Base-by-base conservation (phyloP, 345 rosid genomes). In the Iberis pinnata region DNA sequence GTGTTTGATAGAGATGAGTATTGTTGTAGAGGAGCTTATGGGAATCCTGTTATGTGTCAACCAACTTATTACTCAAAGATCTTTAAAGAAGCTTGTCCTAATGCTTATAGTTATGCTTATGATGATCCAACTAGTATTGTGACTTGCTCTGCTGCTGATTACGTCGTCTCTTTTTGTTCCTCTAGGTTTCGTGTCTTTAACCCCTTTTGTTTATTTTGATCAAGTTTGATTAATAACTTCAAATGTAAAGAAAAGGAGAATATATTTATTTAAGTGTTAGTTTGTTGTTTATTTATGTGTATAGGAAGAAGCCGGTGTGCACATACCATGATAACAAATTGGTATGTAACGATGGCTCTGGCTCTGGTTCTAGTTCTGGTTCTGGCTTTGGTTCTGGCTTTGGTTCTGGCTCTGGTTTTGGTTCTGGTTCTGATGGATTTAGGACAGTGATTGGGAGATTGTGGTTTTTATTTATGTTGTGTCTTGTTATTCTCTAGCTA, bases 1-100 rank as follows among this genome's bases (percentile, higher is more conserved):
- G 95, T 84, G 70, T 90, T 84, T 56, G 63, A 73, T 55, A 90
- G 88, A 0, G 98, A 87, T 38, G 96, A 79, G 60, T 90, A 87
- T 29, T 90, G 98, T 19, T 90, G 98, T 12, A 67, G 74, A 45
- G 98, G 96, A 9, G 29, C 49, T 13, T 79, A 72, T 41, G 94
- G 86, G 1, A 80, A 79, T 8, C 75, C 96, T 0, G 32, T 29
- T 0, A 55, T 44, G 1, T 90, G 98, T 46, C 78, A 53, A 37
- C 96, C 98, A 0, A 84, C 96, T 0, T 76, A 50, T 48, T 90
- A 87, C 51, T 90, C 96, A 29, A 82, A 82, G 59, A 76, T 65
- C 39, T 90, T 90, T 40, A 90, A 90, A 62, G 44, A 77, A 47
- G 92, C 80, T 8, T 90, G 98, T 73, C 98, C 96, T 4, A 70